Evolutionary conservation across 441 rosid genomes (phyloP), one percentile per base, ranked within the genome.

Genomic region (Brassica hybrid): DNA sequence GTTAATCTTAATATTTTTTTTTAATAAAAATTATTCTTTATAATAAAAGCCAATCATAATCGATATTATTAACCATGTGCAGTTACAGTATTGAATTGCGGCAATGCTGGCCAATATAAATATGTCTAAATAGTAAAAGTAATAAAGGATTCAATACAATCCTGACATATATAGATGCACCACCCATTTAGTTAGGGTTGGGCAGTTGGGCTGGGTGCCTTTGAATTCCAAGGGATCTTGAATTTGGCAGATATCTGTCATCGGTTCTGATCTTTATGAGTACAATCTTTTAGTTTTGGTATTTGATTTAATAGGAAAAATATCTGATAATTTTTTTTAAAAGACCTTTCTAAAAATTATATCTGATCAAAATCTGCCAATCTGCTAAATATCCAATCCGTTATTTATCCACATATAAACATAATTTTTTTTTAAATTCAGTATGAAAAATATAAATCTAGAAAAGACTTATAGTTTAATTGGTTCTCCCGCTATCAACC

Each of bases 11-110:
- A 67, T 58, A 5, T 36, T 19, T 21, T 21, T 36, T 67, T 67
- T 2, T 25, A 25, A 30, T 4, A 30, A 30, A 30, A 30, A 6
- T 30, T 30, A 6, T 25, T 12, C 48, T 45, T 60, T 5, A 7
- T 32, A 43, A 59, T 38, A 67, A 30, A 43, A 67, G 12, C 8
- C 9, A 6, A 34, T 34, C 41, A 67, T 58, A 10, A 65, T 43
- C 30, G 50, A 58, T 43, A 75, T 67, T 75, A 59, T 59, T 45
- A 67, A 67, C 68, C 73, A 60, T 19, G 34, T 19, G 61, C 34
- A 30, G 27, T 25, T 25, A 25, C 60, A 8, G 12, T 13, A 61
- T 60, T 21, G 14, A 75, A 9, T 12, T 61, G 63, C 61, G 27
- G 36, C 79, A 69, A 61, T 60, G 62, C 38, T 68, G 69, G 63